Conservation (phyloP, 2,329 filamentous ascomycete genomes). For the Cytospora mali region DNA sequence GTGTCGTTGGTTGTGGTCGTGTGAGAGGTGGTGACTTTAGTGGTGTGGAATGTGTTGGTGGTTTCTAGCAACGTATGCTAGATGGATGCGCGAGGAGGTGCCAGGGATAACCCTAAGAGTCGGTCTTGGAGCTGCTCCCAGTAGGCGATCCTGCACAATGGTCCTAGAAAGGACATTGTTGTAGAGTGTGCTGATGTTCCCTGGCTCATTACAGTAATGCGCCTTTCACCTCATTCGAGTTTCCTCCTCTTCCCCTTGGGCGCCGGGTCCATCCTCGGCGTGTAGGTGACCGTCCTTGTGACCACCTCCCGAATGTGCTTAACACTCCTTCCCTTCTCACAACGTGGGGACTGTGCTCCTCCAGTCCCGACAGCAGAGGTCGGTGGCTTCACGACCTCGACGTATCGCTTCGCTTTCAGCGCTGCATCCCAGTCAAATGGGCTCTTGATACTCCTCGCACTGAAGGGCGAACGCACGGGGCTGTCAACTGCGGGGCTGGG, state of each 20-base stretch:
- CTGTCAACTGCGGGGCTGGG: conserved; percentile 72
- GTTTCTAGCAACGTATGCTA: not conserved
- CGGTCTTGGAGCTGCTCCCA: not conserved
- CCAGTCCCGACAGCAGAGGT: conserved; percentile 22
- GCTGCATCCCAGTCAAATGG: conserved; percentile 80
- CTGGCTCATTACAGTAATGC: conserved; percentile 11
- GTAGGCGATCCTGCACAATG: not conserved
- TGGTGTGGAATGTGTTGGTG: conserved; percentile 6
- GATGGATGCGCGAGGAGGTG: not conserved
- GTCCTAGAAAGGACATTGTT: not conserved
- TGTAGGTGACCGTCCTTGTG: conserved; percentile 92
- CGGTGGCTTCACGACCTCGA: conserved; percentile 54
- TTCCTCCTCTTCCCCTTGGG: conserved; percentile 93
- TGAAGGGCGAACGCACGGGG: conserved; percentile 76
- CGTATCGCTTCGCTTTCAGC: conserved; percentile 64
- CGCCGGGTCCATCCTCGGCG: conserved; percentile 81
- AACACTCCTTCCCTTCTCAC: conserved; percentile 60
- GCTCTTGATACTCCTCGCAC: conserved; percentile 64
- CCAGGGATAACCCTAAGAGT: not conserved
- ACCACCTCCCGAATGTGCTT: conserved; percentile 85
- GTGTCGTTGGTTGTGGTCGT: not conserved
- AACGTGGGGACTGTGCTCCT: conserved; percentile 40
- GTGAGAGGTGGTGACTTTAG: conserved; percentile 2
- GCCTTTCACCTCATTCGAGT: conserved; percentile 43
- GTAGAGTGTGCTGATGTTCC: conserved; percentile 12